Conservation (phyloP, 176 grass and related monocot genomes). For the Chloris gayana region DNA sequence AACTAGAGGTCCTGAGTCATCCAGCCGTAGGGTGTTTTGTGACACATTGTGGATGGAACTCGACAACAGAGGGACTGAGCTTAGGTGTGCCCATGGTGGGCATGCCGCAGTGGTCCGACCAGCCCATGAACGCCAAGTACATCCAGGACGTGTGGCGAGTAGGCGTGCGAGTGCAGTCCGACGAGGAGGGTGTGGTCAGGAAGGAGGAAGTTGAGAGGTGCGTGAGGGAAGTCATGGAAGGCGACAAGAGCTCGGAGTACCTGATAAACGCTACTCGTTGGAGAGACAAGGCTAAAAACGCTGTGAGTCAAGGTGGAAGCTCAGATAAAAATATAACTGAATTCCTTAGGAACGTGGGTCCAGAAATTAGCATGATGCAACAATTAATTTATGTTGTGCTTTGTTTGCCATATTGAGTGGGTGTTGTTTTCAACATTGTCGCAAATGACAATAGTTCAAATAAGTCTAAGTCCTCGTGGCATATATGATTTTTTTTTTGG, state of each 20-base stretch:
- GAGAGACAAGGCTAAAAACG: slow-evolving; percentile 40
- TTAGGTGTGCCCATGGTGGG: slow-evolving; percentile 41
- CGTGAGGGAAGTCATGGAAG: slow-evolving; percentile 36
- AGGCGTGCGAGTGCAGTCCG: slow-evolving; percentile 38
- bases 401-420: too few relatives aligned
- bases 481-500: too few relatives aligned
- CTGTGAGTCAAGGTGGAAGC: slow-evolving; percentile 48
- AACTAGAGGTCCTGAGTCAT: slow-evolving; percentile 70
- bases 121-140: slow-evolving; percentile 67
- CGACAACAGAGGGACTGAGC: slow-evolving; percentile 37
- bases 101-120: slow-evolving; percentile 69
- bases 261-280: slow-evolving; percentile 33
- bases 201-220: slow-evolving; percentile 35
- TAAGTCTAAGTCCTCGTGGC: too few relatives aligned
- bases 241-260: slow-evolving; percentile 17
- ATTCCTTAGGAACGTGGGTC: neutral
- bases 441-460: too few relatives aligned
- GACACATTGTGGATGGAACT: slow-evolving; percentile 83
- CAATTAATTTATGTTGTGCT: too few relatives aligned
- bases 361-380: too few relatives aligned
- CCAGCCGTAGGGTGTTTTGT: slow-evolving; percentile 57
- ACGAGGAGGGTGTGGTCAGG: neutral
- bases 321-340: slow-evolving; percentile 16
- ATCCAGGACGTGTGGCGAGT: slow-evolving; percentile 64
- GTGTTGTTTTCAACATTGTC: too few relatives aligned